Evolutionary conservation across 23 red algal genomes (phyloP), one percentile per base, ranked within the genome.

Genomic region (Gracilaria caudata): DNA sequence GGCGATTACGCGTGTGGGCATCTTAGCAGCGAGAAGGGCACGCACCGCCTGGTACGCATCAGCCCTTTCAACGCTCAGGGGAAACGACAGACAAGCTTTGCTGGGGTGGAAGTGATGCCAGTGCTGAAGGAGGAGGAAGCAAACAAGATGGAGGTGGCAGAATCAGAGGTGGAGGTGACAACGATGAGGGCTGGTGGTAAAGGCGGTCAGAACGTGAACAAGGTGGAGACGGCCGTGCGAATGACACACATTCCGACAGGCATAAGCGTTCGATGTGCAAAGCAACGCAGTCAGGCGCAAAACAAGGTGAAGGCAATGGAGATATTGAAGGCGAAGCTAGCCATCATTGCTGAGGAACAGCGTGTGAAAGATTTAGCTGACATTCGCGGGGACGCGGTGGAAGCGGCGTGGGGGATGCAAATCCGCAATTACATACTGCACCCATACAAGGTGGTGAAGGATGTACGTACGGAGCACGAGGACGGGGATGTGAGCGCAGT

Each of bases 361-460:
- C 79, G 97, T 28, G 93, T 95, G 51, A 55, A 78, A 60, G 56
- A 90, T 40, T 68, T 96, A 79, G 71, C 57, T 4, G 95, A 94
- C 36, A 98, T 98, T 82, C 80, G 97, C 9, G 97, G 97, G 23
- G 92, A 99, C 30, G 84, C 60, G 7, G 85, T 99, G n/a, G 97
- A 99, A 23, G 97, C 97, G 1, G 92, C 64, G 44, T 99, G 88
- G 89, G 97, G 93, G 33, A 90, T 77, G 43, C 97, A 99, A 25
- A 95, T 99, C 26, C 93, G 97, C 46, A 99, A 99, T 60, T 99
- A 99, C 77, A 89, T 99, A 23, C 51, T 94, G 26, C 88, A 93
- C 56, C 97, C 97, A 34, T 99, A 99, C 84, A 99, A 99, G 80
- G 57, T 99, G 80, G 97, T 95, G 61, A 99, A 99, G 75, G 97